Conservation (phyloP, 305 asterid species). For the Rubia balearica region DNA sequence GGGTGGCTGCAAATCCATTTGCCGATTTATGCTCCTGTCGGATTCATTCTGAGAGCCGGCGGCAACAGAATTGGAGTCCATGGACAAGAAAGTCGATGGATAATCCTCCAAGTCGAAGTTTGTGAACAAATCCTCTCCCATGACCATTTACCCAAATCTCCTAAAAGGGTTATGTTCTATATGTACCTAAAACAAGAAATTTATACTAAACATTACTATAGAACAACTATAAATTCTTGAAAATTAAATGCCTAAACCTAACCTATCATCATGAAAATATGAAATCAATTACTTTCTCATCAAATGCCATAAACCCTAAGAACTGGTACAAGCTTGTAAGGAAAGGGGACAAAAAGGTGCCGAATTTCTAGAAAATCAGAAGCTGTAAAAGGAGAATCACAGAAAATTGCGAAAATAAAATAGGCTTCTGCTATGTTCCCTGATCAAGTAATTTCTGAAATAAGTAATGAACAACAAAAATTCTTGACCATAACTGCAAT, state of each 20-base stretch:
- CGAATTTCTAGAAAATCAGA: not conserved
- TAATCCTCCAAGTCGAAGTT: slow-evolving; percentile 45
- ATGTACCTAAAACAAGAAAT: no score
- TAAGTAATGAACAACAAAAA: not conserved
- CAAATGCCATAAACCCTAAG: not conserved
- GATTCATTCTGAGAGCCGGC: slow-evolving; percentile 41
- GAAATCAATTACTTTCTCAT: not conserved
- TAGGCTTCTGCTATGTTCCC: not conserved
- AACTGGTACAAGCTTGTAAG: no score
- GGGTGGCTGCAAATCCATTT: slow-evolving; percentile 42
- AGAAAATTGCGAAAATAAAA: not conserved
- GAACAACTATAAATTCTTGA: slow-evolving; percentile 9
- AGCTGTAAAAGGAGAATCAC: not conserved
- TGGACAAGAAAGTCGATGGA: slow-evolving; percentile 67
- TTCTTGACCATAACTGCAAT: slow-evolving; percentile 16
- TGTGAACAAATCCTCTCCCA: slow-evolving; percentile 65
- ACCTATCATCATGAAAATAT: no score
- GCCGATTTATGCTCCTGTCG: slow-evolving; percentile 46
- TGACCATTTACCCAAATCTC: slow-evolving; percentile 14
- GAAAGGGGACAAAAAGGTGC: not conserved
- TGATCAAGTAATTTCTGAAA: not conserved
- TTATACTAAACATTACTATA: slow-evolving; percentile 1
- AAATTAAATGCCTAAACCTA: no score
- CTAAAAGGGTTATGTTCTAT: not conserved
- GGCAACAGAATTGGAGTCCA: slow-evolving; percentile 40